phyloP scores from a whole-genome alignment of 2,329 filamentous ascomycete genomes.

The Didymella glomerata region DNA sequence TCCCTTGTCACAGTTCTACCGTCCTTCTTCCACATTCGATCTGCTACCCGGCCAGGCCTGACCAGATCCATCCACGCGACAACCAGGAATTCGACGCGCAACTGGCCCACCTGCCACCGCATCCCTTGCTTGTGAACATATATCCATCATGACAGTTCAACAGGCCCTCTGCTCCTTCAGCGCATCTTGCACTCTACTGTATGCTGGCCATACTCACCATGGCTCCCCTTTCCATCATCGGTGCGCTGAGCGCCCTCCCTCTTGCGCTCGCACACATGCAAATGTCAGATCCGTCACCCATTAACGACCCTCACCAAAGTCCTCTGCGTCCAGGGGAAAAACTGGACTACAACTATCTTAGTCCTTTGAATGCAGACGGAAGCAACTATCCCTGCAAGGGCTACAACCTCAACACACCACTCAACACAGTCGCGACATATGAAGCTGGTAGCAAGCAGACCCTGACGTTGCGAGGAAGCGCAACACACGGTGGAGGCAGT shows the following conservation, averaged over 20 bases:
- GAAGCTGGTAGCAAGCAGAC: constrained; percentile 68
- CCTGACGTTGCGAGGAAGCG: constrained; percentile 69
- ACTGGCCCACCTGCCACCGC: constrained; percentile 19
- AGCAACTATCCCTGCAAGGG: constrained; percentile 81
- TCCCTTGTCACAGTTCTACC: constrained; percentile 13
- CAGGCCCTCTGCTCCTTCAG: constrained; percentile 4
- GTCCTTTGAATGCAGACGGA: constrained; percentile 68
- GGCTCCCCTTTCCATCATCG: constrained; percentile 33
- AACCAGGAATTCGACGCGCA: constrained; percentile 42
- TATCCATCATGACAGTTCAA: constrained; percentile 16
- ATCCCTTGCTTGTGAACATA: constrained; percentile 34
- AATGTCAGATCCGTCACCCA: constrained; percentile 63
- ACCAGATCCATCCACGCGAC: constrained; percentile 22
- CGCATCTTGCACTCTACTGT: constrained; percentile 18
- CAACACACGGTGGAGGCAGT: constrained; percentile 72
- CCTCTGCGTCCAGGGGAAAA: constrained; percentile 53
- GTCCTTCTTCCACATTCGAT: constrained; percentile 12
- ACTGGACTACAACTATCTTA: constrained; percentile 75
- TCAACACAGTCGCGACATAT: constrained; percentile 68
- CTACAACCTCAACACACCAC: constrained; percentile 61
- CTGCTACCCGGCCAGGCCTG: constrained; percentile 6
- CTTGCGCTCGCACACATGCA: constrained; percentile 59
- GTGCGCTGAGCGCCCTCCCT: constrained; percentile 33
- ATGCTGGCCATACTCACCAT: constrained; percentile 34
- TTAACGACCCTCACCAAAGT: constrained; percentile 58